Percentiles rank a stretch among this genome's conserved stretches.
Evolutionary conservation across 2,329 filamentous ascomycete genomes (phyloP).

Genomic region (Cucurbitaria berberidis): DNA sequence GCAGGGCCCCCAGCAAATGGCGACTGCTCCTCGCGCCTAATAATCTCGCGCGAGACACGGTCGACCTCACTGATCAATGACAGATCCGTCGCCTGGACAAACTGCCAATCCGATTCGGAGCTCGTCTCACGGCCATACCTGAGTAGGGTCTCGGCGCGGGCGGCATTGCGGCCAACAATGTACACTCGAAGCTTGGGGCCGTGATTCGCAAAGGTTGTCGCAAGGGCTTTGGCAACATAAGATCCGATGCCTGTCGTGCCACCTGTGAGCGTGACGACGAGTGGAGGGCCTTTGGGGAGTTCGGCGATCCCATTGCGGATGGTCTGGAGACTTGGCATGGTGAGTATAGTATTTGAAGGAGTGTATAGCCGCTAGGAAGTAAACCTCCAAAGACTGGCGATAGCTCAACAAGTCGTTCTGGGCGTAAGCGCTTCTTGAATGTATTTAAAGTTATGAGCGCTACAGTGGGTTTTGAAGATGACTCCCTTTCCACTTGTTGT

Average conservation of each 20-base stretch:
- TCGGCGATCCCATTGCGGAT: slow-evolving; percentile 20
- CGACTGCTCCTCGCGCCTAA: slow-evolving; percentile 25
- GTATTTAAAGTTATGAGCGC: too few relatives aligned
- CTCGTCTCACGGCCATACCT: slow-evolving; percentile 33
- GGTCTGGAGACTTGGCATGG: slow-evolving; percentile 23
- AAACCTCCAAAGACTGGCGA: too few relatives aligned
- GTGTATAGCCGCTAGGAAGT: too few relatives aligned
- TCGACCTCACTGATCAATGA: slow-evolving; percentile 47
- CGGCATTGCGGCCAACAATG: slow-evolving; percentile 51
- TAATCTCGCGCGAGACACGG: slow-evolving; percentile 36
- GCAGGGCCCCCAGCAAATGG: slow-evolving; percentile 25
- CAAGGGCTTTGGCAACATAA: slow-evolving; percentile 27
- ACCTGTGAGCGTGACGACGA: slow-evolving; percentile 29
- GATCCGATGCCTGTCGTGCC: slow-evolving; percentile 37
- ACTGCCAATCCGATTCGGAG: slow-evolving; percentile 42
- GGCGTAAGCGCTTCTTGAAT: too few relatives aligned
- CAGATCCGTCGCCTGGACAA: slow-evolving; percentile 41
- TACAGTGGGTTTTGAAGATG: too few relatives aligned
- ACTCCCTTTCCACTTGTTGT: too few relatives aligned
- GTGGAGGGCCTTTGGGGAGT: slow-evolving; percentile 23
- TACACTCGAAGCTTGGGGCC: slow-evolving; percentile 47
- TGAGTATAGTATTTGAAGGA: too few relatives aligned
- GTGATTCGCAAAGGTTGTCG: slow-evolving; percentile 19
- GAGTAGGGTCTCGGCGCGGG: slow-evolving; percentile 34
- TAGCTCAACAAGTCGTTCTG: too few relatives aligned